These are phyloP conservation scores for Carallia pectinifolia DNA, from an alignment of 345 rosid genomes.

Conservation along the genomic window DNA sequence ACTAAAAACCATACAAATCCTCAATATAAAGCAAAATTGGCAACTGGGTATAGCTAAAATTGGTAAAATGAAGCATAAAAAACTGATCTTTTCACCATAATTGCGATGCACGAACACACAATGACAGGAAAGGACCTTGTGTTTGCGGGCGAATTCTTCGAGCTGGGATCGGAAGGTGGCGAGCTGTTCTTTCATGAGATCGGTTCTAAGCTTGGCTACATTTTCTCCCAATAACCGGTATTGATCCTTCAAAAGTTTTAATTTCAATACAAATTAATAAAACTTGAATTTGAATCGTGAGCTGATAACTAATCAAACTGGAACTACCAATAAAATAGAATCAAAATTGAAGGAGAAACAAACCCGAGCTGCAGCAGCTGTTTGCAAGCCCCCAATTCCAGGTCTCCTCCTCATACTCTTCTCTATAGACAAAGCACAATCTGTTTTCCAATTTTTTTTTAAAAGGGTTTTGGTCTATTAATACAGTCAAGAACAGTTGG, in stretches of 20 bases:
- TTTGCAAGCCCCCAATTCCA: conserved; percentile 85
- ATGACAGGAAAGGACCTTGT: conserved; percentile 52
- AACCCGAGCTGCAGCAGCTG: conserved; percentile 79
- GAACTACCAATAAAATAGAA: background rate
- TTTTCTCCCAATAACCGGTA: conserved; percentile 81
- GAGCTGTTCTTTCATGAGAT: conserved; percentile 97
- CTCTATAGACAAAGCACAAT: background rate
- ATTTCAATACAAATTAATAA: background rate
- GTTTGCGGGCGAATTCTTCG: conserved; percentile 88
- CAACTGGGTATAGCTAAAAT: background rate
- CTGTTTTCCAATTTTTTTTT: no score
- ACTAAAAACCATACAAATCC: no score
- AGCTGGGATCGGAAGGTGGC: conserved; percentile 81
- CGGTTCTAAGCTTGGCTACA: conserved; percentile 81
- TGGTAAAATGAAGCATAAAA: background rate
- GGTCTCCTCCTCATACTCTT: conserved; percentile 69
- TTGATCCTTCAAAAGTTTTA: conserved; percentile 50
- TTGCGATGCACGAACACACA: background rate
- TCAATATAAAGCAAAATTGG: no score
- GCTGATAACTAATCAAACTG: background rate
- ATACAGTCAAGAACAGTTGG: no score
- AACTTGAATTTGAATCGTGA: no score
- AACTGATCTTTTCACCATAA: background rate
- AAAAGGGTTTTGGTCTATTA: no score
- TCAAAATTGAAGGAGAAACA: conserved; percentile 7